Conservation (phyloP, 1,284 basidiomycete genomes). For the Rhodotorula sp. region DNA sequence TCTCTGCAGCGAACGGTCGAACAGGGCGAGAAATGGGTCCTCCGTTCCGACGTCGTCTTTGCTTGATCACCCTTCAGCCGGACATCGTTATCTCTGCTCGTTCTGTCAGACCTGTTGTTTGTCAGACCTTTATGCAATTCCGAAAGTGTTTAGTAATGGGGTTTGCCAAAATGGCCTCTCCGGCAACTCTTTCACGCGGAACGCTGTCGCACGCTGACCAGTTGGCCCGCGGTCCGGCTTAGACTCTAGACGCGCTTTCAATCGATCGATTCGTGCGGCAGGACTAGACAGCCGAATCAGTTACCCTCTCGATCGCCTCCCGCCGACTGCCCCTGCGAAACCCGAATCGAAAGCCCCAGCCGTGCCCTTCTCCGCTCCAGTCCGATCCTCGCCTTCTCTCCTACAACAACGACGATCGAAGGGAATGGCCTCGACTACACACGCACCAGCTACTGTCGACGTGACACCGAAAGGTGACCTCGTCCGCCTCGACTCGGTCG, state of each 20-base stretch:
- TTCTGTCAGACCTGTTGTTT: background rate
- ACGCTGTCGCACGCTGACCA: too few species aligned
- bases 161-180: too few species aligned
- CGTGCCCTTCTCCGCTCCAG: background rate
- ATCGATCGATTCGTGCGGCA: too few species aligned
- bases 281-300: too few species aligned
- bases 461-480: background rate
- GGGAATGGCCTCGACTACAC: background rate
- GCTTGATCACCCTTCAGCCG: constrained; percentile 33
- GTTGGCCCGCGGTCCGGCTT: background rate
- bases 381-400: background rate
- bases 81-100: background rate
- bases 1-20: constrained; percentile 51
- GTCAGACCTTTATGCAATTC: too few species aligned
- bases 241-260: background rate
- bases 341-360: background rate
- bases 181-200: too few species aligned
- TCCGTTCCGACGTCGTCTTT: constrained; percentile 74
- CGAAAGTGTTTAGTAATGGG: too few species aligned
- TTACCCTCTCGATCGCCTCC: too few species aligned
- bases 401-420: background rate
- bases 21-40: constrained; percentile 69
- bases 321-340: too few species aligned
- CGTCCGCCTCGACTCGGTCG: constrained; percentile 64
- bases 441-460: background rate